Conservation (phyloP, 176 grass and related monocot genomes). For the Aegilops bicornis region DNA sequence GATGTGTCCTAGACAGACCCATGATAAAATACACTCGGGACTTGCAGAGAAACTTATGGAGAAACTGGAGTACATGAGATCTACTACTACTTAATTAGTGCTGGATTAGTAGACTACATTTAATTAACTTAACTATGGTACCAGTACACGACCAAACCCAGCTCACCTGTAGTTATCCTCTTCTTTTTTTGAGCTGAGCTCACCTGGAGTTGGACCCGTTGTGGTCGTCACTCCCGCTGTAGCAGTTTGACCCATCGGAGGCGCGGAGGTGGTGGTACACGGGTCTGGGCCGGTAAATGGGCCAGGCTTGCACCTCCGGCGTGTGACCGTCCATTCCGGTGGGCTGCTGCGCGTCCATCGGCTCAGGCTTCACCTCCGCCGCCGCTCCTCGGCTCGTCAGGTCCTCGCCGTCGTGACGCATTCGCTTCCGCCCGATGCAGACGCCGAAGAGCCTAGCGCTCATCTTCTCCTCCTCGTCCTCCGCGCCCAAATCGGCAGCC, state of each 20-base stretch:
- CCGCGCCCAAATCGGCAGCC: not conserved
- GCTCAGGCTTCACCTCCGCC: conserved; percentile 54
- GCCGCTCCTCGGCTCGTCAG: not conserved
- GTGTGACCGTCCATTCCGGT: not conserved
- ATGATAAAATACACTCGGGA: not conserved
- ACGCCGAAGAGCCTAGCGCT: conserved; percentile 68
- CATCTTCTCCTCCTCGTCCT: conserved; percentile 13
- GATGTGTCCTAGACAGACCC: no score
- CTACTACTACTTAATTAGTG: not conserved
- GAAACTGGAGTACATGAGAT: not conserved
- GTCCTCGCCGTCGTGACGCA: conserved; percentile 17
- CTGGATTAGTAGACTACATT: not conserved
- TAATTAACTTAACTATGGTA: not conserved
- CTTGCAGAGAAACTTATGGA: not conserved
- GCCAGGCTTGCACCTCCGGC: conserved; percentile 35
- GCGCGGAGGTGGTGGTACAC: conserved; percentile 43
- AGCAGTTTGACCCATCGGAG: conserved; percentile 36
- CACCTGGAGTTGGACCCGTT: conserved; percentile 44
- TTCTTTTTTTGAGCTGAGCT: not conserved
- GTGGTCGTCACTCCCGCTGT: conserved; percentile 8
- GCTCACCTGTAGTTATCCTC: not conserved
- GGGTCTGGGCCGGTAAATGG: conserved; percentile 60
- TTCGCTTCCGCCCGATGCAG: conserved; percentile 65
- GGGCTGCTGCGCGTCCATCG: conserved; percentile 13
- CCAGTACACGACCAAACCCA: not conserved